Conservation (phyloP, 192 early-diverging fungal species). For the Funneliformis geosporum region DNA sequence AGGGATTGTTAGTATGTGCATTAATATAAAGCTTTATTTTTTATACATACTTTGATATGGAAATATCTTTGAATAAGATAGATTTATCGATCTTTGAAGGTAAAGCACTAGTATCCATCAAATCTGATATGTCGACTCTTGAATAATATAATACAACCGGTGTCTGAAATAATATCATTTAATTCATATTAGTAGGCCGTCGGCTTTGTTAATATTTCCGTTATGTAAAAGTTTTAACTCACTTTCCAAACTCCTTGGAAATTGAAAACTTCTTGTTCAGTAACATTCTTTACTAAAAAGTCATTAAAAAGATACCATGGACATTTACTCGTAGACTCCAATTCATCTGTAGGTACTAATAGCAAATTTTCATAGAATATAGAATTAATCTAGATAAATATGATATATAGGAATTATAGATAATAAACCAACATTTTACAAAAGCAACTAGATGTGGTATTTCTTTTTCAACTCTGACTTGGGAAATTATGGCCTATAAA, state of each 20-base stretch:
- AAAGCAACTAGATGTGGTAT: slow-evolving; percentile 67
- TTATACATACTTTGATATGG: slow-evolving; percentile 57
- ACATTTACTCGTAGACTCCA: slow-evolving; percentile 36
- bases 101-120: slow-evolving; percentile 52
- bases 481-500: slow-evolving; percentile 53
- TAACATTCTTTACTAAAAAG: slow-evolving; percentile 82
- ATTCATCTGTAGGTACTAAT: slow-evolving; percentile 43
- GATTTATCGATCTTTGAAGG: slow-evolving; percentile 48
- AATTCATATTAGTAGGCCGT: background rate
- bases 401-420: background rate
- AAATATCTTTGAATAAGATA: slow-evolving; percentile 59
- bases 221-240: background rate
- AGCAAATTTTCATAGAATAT: no score
- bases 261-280: slow-evolving; percentile 61
- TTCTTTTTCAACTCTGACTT: slow-evolving; percentile 58
- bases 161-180: slow-evolving; percentile 38
- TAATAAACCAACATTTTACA: background rate
- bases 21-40: background rate
- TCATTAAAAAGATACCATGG: slow-evolving; percentile 95
- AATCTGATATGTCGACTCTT: slow-evolving; percentile 51
- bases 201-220: background rate
- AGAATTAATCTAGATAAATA: background rate
- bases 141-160: slow-evolving; percentile 73
- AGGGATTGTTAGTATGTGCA: no score
- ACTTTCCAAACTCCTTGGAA: slow-evolving; percentile 62